Percentiles rank a stretch among this genome's conserved stretches.
phyloP scores from a whole-genome alignment of 2,329 filamentous ascomycete genomes.

The Talaromyces sp. region DNA sequence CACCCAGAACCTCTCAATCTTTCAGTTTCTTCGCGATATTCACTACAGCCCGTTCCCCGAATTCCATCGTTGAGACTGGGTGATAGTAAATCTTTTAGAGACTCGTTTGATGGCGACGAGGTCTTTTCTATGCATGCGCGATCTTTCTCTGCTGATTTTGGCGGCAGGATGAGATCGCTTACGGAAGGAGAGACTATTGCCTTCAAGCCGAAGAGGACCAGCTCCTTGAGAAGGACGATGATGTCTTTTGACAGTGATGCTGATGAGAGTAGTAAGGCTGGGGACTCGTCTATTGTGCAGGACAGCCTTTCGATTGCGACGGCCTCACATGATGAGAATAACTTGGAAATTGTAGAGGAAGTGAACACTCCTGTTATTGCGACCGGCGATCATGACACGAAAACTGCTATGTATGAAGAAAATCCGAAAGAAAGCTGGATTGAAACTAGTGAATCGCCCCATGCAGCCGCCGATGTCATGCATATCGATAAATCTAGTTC shows the following conservation, averaged over 20 bases:
- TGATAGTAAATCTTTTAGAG: slow-evolving; percentile 12
- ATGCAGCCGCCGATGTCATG: neutral
- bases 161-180: neutral
- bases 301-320: neutral
- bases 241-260: neutral
- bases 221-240: slow-evolving; percentile 9
- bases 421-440: neutral
- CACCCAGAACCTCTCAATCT: neutral
- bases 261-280: neutral
- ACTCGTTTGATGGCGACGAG: neutral
- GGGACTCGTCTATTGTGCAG: neutral
- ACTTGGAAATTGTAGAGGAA: neutral
- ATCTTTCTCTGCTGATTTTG: slow-evolving; percentile 13
- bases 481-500: neutral
- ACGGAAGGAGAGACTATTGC: neutral
- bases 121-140: neutral
- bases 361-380: neutral
- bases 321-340: neutral
- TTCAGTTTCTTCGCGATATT: slow-evolving; percentile 13
- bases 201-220: neutral
- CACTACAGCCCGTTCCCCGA: slow-evolving; percentile 16
- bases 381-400: neutral
- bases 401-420: no score
- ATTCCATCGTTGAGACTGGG: slow-evolving; percentile 19
- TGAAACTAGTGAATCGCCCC: neutral